Evolutionary conservation across 345 rosid genomes (phyloP).

Genomic region (Arabidopsis arenosa): DNA sequence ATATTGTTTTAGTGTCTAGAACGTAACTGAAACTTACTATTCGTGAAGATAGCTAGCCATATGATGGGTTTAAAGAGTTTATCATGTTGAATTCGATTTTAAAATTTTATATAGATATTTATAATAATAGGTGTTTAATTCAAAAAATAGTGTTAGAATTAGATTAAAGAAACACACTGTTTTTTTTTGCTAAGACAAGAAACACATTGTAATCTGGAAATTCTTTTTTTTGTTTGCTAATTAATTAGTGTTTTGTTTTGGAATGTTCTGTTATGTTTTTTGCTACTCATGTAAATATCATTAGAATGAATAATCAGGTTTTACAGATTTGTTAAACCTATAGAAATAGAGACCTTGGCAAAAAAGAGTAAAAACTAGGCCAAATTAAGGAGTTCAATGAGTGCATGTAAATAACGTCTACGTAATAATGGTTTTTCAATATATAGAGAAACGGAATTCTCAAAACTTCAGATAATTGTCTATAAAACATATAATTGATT

Average conservation of each 20-base stretch:
- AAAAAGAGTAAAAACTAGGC: no score
- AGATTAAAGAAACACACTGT: background rate
- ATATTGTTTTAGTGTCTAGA: background rate
- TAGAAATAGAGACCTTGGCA: no score
- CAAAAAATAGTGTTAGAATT: no score
- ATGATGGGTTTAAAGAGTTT: no score
- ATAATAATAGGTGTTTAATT: no score
- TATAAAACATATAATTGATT: background rate
- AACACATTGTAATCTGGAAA: background rate
- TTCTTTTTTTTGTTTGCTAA: background rate
- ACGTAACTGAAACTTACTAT: background rate
- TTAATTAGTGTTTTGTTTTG: background rate
- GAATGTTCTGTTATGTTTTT: background rate
- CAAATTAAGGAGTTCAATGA: background rate
- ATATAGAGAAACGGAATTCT: background rate
- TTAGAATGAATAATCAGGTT: no score
- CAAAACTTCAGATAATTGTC: background rate
- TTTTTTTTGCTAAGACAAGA: background rate
- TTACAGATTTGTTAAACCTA: no score
- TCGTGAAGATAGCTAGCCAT: background rate
- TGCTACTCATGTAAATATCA: no score
- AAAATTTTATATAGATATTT: background rate
- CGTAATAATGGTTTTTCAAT: background rate
- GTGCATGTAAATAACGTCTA: background rate
- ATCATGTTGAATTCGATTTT: background rate